Base-by-base conservation (phyloP, 345 rosid species). In the Orychophragmus violaceus region DNA sequence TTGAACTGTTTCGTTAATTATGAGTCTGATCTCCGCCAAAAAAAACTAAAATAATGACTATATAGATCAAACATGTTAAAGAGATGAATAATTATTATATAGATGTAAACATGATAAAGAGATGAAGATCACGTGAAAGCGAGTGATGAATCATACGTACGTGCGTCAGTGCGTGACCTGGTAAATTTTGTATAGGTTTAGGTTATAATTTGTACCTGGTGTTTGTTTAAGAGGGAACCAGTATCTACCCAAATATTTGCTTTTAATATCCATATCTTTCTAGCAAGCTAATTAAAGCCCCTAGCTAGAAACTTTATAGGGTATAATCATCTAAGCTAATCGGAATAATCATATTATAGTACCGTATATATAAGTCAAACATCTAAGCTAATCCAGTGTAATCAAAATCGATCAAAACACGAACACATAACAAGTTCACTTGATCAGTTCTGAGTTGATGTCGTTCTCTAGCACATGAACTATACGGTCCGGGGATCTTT, bases 151-250 rank as follows among this genome's bases (percentile, higher is more conserved):
- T 48, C 35, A 54, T 54, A 42, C 25, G 25, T 46, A 27, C 24
- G 45, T 54, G 36, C 59, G 25, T 36, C n/a, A 52, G 50, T 28
- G n/a, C n/a, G n/a, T n/a, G n/a, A n/a, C n/a, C n/a, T 57, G 45
- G 46, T 41, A 8, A 41, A 14, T 12, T 17, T 45, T 48, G 57
- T 57, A 24, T 16, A 68, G 42, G 56, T 32, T 46, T 48, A 68
- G 51, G 59, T 35, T 49, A 59, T 35, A 25, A 59, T 18, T 59
- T 11, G 21, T 53, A 60, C 59, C 17, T 50, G 30, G 60, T 37
- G 61, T 50, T 9, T 30, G 67, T 27, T 69, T 21, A 60, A 51
- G 45, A 60, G 50, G 72, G 72, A 39, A 68, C 72, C 65, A 68
- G 52, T 39, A 52, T 29, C 70, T 66, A 39, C 22, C 41, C 42